Conservation (phyloP, 176 grass and related monocot genomes). For the Triticum urartu region DNA sequence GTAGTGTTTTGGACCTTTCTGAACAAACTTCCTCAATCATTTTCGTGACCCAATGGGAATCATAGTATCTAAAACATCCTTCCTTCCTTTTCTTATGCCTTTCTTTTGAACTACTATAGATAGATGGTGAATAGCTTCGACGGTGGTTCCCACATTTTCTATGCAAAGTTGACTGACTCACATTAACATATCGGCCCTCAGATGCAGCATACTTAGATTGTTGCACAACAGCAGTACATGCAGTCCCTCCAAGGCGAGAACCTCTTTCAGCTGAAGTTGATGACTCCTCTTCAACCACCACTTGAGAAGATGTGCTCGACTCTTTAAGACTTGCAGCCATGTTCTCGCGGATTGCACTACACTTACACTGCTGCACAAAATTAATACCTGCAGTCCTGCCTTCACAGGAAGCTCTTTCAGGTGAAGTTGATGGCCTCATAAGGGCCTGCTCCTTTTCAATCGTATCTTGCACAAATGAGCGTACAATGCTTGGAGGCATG, state of each 20-base stretch:
- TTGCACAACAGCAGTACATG: slow-evolving; percentile 9
- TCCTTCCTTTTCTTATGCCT: slow-evolving; percentile 1
- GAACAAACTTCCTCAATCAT: slow-evolving; percentile 52
- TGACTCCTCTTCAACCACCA: not conserved
- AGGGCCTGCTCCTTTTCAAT: not conserved
- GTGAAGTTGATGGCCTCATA: slow-evolving; percentile 19
- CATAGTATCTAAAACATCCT: slow-evolving; percentile 13
- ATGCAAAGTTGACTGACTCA: not conserved
- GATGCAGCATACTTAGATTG: not conserved
- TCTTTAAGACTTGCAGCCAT: slow-evolving; percentile 15
- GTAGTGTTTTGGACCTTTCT: slow-evolving; percentile 41
- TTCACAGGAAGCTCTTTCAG: slow-evolving; percentile 21
- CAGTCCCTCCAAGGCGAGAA: slow-evolving; percentile 5
- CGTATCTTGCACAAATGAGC: not conserved
- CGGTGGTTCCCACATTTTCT: not conserved
- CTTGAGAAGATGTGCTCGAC: slow-evolving; percentile 4
- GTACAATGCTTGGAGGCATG: not conserved
- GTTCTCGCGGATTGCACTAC: not conserved
- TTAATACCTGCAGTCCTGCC: not conserved
- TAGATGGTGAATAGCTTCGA: slow-evolving; percentile 9
- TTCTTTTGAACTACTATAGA: slow-evolving; percentile 34
- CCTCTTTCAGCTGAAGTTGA: slow-evolving; percentile 29
- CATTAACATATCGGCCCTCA: slow-evolving; percentile 7
- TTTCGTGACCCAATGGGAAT: slow-evolving; percentile 2
- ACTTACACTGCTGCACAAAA: not conserved